These are phyloP conservation scores for Hsuehochloa calcarea DNA, from an alignment of 176 grass and related monocot species.

Conservation along the genomic window DNA sequence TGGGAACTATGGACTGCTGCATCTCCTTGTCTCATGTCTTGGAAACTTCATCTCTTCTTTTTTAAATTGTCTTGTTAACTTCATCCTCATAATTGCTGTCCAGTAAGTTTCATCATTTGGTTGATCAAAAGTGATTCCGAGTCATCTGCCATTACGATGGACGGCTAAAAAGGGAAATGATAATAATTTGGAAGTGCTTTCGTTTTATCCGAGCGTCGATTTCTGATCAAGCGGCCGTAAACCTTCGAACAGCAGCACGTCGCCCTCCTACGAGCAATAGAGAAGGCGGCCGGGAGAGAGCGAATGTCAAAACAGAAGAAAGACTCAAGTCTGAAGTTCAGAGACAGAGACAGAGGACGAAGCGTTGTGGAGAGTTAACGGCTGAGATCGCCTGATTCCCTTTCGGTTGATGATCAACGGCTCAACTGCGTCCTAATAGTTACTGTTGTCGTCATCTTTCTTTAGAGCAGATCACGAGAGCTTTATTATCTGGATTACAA, in stretches of 20 bases:
- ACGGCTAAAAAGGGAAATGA: background rate
- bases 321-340: too few species aligned
- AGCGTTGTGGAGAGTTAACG: too few species aligned
- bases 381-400: too few species aligned
- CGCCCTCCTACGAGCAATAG: background rate
- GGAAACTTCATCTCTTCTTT: background rate
- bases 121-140: background rate
- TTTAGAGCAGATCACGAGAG: too few species aligned
- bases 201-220: background rate
- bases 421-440: too few species aligned
- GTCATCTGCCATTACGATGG: background rate
- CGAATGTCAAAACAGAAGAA: background rate
- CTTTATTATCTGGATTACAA: too few species aligned
- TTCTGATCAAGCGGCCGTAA: background rate
- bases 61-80: too few species aligned
- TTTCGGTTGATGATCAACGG: too few species aligned
- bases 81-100: background rate
- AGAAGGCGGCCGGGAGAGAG: background rate
- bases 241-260: background rate
- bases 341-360: too few species aligned
- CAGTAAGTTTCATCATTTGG: background rate
- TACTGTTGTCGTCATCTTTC: too few species aligned
- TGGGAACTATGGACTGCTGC: background rate
- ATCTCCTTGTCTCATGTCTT: background rate
- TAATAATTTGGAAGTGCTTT: background rate